A percentile compares a stretch with the other conserved stretches of the same genome.
Evolutionary conservation across 192 early-diverging fungal species (phyloP).

Genomic region (Coemansia sp.): DNA sequence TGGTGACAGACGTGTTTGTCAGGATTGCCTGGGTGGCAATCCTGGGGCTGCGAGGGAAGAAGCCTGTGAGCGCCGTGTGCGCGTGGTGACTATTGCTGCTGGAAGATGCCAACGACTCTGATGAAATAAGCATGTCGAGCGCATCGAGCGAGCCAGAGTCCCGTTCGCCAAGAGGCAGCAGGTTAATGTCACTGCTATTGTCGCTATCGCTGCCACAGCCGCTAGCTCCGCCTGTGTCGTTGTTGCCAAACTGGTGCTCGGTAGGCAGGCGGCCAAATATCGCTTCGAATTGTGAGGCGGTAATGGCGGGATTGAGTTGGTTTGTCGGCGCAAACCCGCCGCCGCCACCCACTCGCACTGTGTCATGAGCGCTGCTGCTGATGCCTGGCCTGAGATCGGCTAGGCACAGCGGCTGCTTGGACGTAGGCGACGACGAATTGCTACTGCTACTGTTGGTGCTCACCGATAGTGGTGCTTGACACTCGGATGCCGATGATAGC

Average conservation of each 20-base stretch:
- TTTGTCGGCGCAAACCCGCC: background rate
- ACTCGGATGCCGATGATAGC: background rate
- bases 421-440: conserved; percentile 6
- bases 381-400: background rate
- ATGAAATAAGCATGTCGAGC: background rate
- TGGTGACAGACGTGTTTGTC: conserved; percentile 38
- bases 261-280: conserved; percentile 8
- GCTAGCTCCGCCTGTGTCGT: conserved; percentile 8
- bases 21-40: conserved; percentile 23
- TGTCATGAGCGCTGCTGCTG: background rate
- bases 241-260: background rate
- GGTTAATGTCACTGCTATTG: conserved; percentile 23
- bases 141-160: background rate
- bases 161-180: background rate
- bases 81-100: background rate
- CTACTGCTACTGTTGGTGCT: background rate
- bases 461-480: background rate
- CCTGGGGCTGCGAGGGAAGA: conserved; percentile 8
- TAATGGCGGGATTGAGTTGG: conserved; percentile 4
- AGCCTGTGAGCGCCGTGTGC: conserved; percentile 1
- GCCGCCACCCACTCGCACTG: background rate
- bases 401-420: background rate
- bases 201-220: conserved; percentile 18
- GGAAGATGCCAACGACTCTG: background rate
- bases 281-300: conserved; percentile 20